These are phyloP conservation scores for Nicotiana attenuata DNA, from an alignment of 257 asterid species.

Conservation along the genomic window DNA sequence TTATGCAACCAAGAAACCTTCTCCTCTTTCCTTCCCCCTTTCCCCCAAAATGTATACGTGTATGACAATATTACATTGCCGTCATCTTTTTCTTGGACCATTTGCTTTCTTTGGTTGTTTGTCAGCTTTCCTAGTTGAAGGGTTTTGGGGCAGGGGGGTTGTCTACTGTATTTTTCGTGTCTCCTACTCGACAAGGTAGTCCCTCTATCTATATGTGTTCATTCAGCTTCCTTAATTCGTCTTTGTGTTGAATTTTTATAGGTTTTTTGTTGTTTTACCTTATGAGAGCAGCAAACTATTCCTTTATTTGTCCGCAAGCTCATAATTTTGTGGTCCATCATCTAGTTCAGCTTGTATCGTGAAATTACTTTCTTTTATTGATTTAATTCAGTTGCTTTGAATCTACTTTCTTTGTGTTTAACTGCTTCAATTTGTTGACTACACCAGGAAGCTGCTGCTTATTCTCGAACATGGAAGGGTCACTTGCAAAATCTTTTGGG, in stretches of 20 bases:
- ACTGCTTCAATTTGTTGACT: neutral
- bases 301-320: neutral
- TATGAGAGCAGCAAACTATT: neutral
- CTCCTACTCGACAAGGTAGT: neutral
- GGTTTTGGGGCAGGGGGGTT: neutral
- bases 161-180: neutral
- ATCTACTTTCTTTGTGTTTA: neutral
- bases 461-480: conserved; percentile 99
- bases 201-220: neutral
- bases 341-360: neutral
- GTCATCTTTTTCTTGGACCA: neutral
- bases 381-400: neutral
- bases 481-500: conserved; percentile 98
- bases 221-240: neutral
- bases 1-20: neutral
- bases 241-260: no score
- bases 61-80: neutral
- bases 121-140: neutral
- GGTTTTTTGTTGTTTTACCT: neutral
- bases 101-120: conserved; percentile 1
- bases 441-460: conserved; percentile 97
- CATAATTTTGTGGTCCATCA: neutral
- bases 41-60: neutral
- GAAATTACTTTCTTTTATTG: neutral
- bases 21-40: neutral